A percentile compares a stretch with the other conserved stretches of the same genome.
These are phyloP conservation scores for Pistacia atlantica DNA, from an alignment of 345 rosid species.

Conservation along the genomic window DNA sequence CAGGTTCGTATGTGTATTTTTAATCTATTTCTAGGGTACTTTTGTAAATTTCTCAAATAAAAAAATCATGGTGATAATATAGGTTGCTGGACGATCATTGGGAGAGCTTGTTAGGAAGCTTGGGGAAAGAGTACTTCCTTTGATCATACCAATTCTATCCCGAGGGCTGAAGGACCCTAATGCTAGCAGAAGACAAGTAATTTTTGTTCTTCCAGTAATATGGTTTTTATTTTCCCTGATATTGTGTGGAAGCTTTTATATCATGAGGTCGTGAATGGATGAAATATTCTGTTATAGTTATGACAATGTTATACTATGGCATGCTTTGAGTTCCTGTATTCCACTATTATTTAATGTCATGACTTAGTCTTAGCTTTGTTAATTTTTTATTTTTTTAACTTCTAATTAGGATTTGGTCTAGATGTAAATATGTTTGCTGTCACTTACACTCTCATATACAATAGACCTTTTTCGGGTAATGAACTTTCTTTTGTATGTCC, in stretches of 20 bases:
- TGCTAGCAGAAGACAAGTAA: slow-evolving; percentile 93
- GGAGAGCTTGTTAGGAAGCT: slow-evolving; percentile 99
- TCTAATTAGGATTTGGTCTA: background rate
- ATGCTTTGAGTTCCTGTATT: background rate
- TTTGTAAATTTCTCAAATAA: background rate
- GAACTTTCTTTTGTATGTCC: background rate
- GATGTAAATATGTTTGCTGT: background rate
- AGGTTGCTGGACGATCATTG: slow-evolving; percentile 93
- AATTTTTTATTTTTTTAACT: background rate
- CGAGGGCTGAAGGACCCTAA: slow-evolving; percentile 72
- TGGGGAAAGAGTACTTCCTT: slow-evolving; percentile 99
- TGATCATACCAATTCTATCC: slow-evolving; percentile 89
- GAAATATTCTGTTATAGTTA: background rate
- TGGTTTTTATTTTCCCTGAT: background rate
- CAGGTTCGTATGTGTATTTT: slow-evolving; percentile 53
- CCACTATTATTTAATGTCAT: background rate
- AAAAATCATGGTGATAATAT: slow-evolving; percentile 13
- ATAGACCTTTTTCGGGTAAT: background rate
- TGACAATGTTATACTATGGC: background rate
- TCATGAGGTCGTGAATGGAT: background rate
- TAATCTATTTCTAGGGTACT: background rate
- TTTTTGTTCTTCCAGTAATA: slow-evolving; percentile 14
- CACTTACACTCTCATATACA: background rate
- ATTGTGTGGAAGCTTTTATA: background rate
- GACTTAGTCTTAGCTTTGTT: background rate